Percentiles rank a stretch among this genome's conserved stretches.
phyloP scores from a whole-genome alignment of 2,329 filamentous ascomycete genomes.

The Pseudogymnoascus sp. region DNA sequence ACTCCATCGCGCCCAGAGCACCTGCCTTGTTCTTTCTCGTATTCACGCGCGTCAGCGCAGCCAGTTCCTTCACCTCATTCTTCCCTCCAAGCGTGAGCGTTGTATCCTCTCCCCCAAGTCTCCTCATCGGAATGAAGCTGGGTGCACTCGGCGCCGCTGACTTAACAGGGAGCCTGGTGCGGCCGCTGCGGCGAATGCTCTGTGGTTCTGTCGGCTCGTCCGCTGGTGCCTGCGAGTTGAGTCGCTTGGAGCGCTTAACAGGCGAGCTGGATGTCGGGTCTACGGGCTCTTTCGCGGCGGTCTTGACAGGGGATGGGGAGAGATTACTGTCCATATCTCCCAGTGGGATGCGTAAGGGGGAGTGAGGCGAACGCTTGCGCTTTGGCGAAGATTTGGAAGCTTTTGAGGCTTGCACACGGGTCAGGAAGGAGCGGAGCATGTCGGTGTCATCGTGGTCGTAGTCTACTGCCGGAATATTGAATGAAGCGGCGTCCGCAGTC shows the following conservation, averaged over 20 bases:
- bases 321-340: slow-evolving; percentile 17
- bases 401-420: slow-evolving; percentile 29
- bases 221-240: not conserved
- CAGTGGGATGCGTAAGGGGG: slow-evolving; percentile 24
- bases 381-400: slow-evolving; percentile 23
- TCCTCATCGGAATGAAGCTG: slow-evolving; percentile 26
- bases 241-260: not conserved
- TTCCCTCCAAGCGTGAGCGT: slow-evolving; percentile 19
- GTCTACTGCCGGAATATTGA: not conserved
- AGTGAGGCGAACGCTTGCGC: slow-evolving; percentile 23
- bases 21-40: slow-evolving; percentile 38
- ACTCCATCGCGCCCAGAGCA: slow-evolving; percentile 26
- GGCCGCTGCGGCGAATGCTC: slow-evolving; percentile 23
- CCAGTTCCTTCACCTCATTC: slow-evolving; percentile 21
- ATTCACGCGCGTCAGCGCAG: slow-evolving; percentile 35
- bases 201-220: not conserved
- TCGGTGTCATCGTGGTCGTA: slow-evolving; percentile 28
- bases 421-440: slow-evolving; percentile 31
- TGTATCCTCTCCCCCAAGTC: slow-evolving; percentile 25
- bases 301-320: slow-evolving; percentile 19
- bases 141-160: slow-evolving; percentile 19
- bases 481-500: not conserved
- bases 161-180: slow-evolving; percentile 26
- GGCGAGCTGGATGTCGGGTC: not conserved
- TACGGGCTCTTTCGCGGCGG: not conserved